Percentiles rank a stretch among this genome's conserved stretches.
Evolutionary conservation across 148 eudicot species (phyloP).

Genomic region (Hydrangea macrophylla): DNA sequence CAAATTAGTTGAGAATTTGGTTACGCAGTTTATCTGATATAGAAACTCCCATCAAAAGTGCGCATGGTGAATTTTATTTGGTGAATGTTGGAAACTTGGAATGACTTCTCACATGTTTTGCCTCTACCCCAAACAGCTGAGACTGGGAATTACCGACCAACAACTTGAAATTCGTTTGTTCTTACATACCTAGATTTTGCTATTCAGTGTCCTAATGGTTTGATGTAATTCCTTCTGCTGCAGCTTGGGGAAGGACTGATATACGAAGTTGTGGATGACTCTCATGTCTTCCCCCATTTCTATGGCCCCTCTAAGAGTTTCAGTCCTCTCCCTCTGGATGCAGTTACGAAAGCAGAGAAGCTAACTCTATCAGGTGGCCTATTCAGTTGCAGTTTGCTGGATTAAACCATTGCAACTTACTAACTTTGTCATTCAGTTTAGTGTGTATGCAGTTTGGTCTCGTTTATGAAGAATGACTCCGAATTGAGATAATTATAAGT

Average conservation of each 20-base stretch:
- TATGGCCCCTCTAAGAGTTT: conserved; percentile 90
- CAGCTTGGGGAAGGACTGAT: conserved; percentile 92
- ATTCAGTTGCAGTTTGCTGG: conserved; percentile 62
- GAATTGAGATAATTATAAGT: too few relatives aligned
- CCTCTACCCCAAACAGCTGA: neutral
- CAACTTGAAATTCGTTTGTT: too few relatives aligned
- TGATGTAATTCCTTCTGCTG: conserved; percentile 1
- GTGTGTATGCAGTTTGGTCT: too few relatives aligned
- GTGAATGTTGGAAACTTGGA: neutral
- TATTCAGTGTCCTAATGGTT: neutral
- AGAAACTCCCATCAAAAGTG: neutral
- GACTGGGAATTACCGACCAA: neutral
- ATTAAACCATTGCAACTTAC: conserved; percentile 14
- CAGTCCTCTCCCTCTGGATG: conserved; percentile 69
- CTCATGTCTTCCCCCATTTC: conserved; percentile 76
- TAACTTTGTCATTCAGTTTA: too few relatives aligned
- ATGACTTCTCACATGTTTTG: neutral
- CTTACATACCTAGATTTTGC: too few relatives aligned
- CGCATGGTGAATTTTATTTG: too few relatives aligned
- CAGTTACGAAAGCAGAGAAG: conserved; percentile 71
- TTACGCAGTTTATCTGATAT: neutral
- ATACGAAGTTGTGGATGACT: conserved; percentile 73
- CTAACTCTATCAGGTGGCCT: conserved; percentile 44
- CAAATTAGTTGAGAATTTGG: too few relatives aligned
- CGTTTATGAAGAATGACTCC: too few relatives aligned